Evolutionary conservation across 2,329 filamentous ascomycete species (phyloP).

Genomic region (Fusarium citri): DNA sequence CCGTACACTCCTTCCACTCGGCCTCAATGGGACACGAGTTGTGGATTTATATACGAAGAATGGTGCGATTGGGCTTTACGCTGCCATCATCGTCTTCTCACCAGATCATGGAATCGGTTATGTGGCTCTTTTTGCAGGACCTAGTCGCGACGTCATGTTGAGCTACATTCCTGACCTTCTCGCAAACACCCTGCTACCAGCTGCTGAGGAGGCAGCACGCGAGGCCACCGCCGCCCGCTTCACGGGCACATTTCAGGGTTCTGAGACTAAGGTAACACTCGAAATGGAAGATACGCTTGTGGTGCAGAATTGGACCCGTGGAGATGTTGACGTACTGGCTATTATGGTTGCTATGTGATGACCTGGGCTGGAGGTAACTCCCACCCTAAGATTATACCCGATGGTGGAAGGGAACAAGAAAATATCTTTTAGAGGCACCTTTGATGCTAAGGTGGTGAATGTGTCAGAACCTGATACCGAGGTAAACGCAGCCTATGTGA

Average conservation of each 20-base stretch:
- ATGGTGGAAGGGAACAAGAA: neutral
- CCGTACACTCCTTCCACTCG: neutral
- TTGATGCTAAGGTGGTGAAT: neutral
- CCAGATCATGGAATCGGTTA: slow-evolving; percentile 10
- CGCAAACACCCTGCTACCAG: neutral
- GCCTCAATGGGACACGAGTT: neutral
- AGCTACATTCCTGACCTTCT: slow-evolving; percentile 3
- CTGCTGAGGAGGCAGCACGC: neutral
- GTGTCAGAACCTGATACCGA: neutral
- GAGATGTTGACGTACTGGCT: neutral
- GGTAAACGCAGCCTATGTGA: neutral
- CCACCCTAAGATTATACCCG: neutral
- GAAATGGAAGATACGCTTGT: neutral
- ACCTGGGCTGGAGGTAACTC: neutral
- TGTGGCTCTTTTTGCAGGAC: neutral
- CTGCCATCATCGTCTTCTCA: neutral
- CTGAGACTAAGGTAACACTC: neutral
- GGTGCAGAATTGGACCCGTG: slow-evolving; percentile 4
- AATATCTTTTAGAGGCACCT: neutral
- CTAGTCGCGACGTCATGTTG: neutral
- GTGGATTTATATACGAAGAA: slow-evolving; percentile 19
- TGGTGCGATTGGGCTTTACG: neutral
- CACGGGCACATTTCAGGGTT: neutral
- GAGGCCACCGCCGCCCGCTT: neutral
- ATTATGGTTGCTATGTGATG: neutral